Percentiles rank a stretch among this genome's conserved stretches.
Conservation (phyloP, 495 filamentous ascomycete genomes). For the Mytilinidion resinicola region DNA sequence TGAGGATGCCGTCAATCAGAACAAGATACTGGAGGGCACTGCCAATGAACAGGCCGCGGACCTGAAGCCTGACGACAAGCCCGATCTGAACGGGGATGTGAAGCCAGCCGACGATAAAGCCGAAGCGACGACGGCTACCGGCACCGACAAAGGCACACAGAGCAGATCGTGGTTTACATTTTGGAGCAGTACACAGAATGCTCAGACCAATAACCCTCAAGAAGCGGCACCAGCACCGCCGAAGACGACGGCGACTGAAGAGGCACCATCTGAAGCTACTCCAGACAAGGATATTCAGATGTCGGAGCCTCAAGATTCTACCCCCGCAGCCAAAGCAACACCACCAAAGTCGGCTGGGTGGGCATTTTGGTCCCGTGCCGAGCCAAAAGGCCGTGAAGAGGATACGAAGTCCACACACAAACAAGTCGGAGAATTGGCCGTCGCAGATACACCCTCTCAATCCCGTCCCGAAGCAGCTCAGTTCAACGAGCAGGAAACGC, state of each 20-base stretch:
- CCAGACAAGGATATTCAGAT: neutral
- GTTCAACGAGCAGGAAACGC: conserved; percentile 41
- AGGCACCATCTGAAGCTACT: neutral
- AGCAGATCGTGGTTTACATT: conserved; percentile 37
- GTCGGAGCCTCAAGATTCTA: neutral
- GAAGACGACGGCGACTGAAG: neutral
- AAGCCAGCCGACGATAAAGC: neutral
- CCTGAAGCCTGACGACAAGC: neutral
- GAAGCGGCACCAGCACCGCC: neutral
- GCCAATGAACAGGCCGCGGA: conserved; percentile 3
- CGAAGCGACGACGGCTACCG: neutral
- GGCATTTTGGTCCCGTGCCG: conserved; percentile 78
- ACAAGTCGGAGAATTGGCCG: conserved; percentile 57
- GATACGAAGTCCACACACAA: conserved; percentile 44
- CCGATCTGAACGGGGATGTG: neutral
- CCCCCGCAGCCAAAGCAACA: conserved; percentile 22
- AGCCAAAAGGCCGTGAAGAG: conserved; percentile 41
- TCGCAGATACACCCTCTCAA: conserved; percentile 61
- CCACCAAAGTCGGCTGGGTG: conserved; percentile 58
- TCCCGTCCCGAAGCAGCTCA: conserved; percentile 55
- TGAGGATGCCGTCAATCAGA: conserved; percentile 12
- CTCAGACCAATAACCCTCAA: conserved; percentile 18
- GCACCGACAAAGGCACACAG: conserved; percentile 5
- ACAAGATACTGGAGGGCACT: neutral
- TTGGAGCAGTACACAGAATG: conserved; percentile 36